Conservation (phyloP, 257 asterid species). For the Nicotiana noctiflora region DNA sequence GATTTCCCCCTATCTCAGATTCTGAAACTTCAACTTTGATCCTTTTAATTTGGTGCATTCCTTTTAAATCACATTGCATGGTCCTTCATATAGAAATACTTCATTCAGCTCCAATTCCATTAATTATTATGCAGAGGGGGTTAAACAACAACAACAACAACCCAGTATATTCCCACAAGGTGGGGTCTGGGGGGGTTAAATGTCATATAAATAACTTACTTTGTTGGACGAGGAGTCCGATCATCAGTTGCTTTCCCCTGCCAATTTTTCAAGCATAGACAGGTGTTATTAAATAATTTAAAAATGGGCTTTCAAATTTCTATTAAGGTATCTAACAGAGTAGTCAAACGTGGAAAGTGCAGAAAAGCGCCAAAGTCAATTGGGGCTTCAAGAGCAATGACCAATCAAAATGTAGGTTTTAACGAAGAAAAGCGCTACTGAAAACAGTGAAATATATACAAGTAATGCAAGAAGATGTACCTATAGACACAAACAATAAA, state of each 20-base stretch:
- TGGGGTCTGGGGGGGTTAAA: too few species aligned
- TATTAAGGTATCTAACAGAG: background rate
- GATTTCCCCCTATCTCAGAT: background rate
- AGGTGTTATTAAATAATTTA: background rate
- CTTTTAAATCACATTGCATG: background rate
- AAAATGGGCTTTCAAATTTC: background rate
- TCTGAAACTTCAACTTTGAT: slow-evolving; percentile 2
- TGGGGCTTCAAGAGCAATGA: background rate
- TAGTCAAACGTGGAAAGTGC: background rate
- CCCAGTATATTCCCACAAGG: too few species aligned
- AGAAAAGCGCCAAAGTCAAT: background rate
- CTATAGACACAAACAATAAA: background rate
- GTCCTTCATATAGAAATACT: background rate
- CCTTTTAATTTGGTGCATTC: slow-evolving; percentile 1
- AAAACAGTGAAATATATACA: background rate
- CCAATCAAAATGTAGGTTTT: background rate
- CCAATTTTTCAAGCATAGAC: background rate
- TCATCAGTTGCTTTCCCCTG: slow-evolving; percentile 1
- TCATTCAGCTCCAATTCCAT: background rate
- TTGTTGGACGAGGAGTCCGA: background rate
- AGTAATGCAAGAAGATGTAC: background rate
- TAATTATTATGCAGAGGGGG: background rate
- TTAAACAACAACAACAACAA: too few species aligned
- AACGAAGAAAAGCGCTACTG: background rate
- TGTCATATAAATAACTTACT: background rate